Base-by-base conservation (phyloP, 306 rosid species). In the Cucurbita maxima region DNA sequence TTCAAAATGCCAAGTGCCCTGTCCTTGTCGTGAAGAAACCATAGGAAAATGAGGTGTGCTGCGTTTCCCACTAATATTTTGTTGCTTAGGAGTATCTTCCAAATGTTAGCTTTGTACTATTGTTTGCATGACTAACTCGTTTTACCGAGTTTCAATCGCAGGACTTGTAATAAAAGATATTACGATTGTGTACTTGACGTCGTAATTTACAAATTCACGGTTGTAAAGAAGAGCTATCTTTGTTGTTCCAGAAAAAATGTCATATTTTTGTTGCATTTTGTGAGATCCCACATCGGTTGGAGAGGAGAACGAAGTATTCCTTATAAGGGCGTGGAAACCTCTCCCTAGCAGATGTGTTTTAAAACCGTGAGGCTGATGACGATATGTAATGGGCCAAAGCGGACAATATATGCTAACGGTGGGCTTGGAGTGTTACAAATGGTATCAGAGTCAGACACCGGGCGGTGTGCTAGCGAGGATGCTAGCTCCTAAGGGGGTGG, bases 11-110 rank as follows among this genome's bases (percentile, higher is more conserved):
- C 55, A 83, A 81, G 71, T 87, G 86, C 59, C 82, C 86, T n/a
- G 86, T 85, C 48, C 89, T 84, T 52, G 84, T 83, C 52, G 87
- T 81, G 78, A 85, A 81, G 86, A 84, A 87, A 76, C 73, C 83
- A 3, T 22, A 79, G 61, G 37, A 43, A 72, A n/a, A n/a, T 55
- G 4, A 20, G 8, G 54, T 61, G 18, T 64, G 74, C 53, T 44
- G 53, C 54, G 10, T 66, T 66, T 9, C 37, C 5, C n/a, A 10
- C 37, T 66, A 66, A 43, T 30, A 0, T 30, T 11, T 58, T 25
- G 36, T 13, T 56, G 15, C 64, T 6, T 34, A 2, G 8, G 5
- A 34, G 66, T 34, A 43, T 59, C 36, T 59, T 34, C 66, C 36
- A 13, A 13, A 34, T 30, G 30, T 13, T 59, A 0, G 20, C 44